Evolutionary conservation across 2,329 filamentous ascomycete species (phyloP), one percentile per base, ranked within the genome.

Genomic region (Cercospora citrullina): DNA sequence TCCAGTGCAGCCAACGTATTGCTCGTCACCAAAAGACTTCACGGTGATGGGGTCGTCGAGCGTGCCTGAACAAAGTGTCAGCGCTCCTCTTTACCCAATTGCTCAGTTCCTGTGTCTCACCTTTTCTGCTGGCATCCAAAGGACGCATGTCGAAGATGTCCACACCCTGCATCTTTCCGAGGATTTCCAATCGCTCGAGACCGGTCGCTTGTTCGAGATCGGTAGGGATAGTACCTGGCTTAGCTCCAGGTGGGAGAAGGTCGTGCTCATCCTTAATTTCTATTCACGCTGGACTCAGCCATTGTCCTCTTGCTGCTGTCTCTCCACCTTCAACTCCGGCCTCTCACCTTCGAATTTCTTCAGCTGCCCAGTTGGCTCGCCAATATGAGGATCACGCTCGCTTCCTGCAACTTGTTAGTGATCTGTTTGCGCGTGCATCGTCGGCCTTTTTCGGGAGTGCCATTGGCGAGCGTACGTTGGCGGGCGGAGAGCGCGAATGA

Each of bases 81-180:
- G 48, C 48, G 23, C 21, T 28, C 65, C 30, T 60, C 30, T 12
- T n/a, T 23, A 23, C 21, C 21, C 45, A 8, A n/a, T 12, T 16
- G 8, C 12, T 26, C 8, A 67, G 45, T 21, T 59, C n/a, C 30
- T 2, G 18, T 31, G 53, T 10, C 85, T 73, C 86, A 92, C 94
- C 94, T 82, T 87, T 88, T 79, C 95, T 90, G 81, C 91, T 95
- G 72, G 94, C 87, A 81, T 98, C 95, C 76, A 99, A 88, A 72
- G 95, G 95, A 83, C 89, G 90, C 95, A 98, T 97, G 85, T 99
- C 94, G 85, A 99, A 99, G 80, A 98, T 86, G 80, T 99, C 95
- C 77, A 97, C 86, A 74, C 95, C 94, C 87, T 98, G 93, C 91
- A 98, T 97, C 89, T 99, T 99, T 84, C 95, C 95, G 81, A 99